These are phyloP conservation scores for Rhizoclosmatium sp. DNA, from an alignment of 192 early-diverging fungal genomes.

Conservation along the genomic window DNA sequence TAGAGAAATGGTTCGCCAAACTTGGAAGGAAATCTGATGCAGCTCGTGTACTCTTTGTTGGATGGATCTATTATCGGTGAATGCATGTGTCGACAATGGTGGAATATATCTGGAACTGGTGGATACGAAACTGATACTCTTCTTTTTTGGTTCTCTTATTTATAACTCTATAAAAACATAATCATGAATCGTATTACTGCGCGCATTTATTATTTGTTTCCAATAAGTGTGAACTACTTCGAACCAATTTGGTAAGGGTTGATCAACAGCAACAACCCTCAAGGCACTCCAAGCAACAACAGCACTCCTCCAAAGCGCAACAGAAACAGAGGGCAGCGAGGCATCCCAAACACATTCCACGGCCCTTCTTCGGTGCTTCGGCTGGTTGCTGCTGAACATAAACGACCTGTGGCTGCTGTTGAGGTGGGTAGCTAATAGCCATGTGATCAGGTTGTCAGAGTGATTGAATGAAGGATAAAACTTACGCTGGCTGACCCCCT, in stretches of 20 bases:
- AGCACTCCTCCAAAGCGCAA: slow-evolving; percentile 16
- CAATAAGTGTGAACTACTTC: background rate
- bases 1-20: slow-evolving; percentile 31
- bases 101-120: too few relatives aligned
- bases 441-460: background rate
- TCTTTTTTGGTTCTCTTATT: background rate
- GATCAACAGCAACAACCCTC: slow-evolving; percentile 16
- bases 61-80: background rate
- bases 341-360: slow-evolving; percentile 7
- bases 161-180: background rate
- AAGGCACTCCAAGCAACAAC: slow-evolving; percentile 16
- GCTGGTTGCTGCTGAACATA: slow-evolving; percentile 4
- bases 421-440: slow-evolving; percentile 3
- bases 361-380: background rate
- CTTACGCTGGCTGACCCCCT: background rate
- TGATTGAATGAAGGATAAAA: background rate
- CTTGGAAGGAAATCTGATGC: slow-evolving; percentile 19
- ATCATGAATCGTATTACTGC: background rate
- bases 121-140: too few relatives aligned
- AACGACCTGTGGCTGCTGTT: background rate
- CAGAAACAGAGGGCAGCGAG: slow-evolving; percentile 25
- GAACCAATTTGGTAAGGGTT: background rate
- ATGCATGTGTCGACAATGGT: background rate
- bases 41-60: background rate
- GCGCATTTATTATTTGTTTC: background rate